These are phyloP conservation scores for Ceriops decandra DNA, from an alignment of 345 rosid species.

Conservation along the genomic window DNA sequence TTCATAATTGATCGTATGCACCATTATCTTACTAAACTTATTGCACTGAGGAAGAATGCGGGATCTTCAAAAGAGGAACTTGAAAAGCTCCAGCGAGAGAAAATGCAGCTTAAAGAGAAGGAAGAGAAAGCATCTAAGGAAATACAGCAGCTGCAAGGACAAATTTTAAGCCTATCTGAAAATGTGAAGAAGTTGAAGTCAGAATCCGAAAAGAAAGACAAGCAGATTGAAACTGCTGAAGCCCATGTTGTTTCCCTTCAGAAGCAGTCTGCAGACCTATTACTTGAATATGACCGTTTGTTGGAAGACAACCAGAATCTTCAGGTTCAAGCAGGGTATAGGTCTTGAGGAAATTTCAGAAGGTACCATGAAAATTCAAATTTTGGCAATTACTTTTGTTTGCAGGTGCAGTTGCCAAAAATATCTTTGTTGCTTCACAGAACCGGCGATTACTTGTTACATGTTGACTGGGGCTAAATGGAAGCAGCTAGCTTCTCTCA, in stretches of 20 bases:
- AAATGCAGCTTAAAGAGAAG: constrained; percentile 50
- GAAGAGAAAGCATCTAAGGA: constrained; percentile 63
- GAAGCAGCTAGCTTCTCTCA: not conserved
- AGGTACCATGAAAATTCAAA: constrained; percentile 5
- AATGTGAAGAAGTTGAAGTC: constrained; percentile 59
- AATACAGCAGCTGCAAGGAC: constrained; percentile 48
- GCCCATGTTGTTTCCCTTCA: constrained; percentile 74
- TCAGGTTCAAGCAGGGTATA: constrained; percentile 62
- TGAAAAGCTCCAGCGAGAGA: constrained; percentile 59
- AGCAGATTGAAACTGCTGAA: constrained; percentile 69
- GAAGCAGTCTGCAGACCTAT: constrained; percentile 76
- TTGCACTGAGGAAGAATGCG: constrained; percentile 46
- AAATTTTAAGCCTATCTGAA: constrained; percentile 41
- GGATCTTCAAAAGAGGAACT: constrained; percentile 68
- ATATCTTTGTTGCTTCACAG: constrained; percentile 2
- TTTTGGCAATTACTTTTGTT: constrained; percentile 9
- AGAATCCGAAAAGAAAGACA: constrained; percentile 67
- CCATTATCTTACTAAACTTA: constrained; percentile 68
- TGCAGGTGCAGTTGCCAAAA: constrained; percentile 2
- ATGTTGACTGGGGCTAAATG: constrained; percentile 1
- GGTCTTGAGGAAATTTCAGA: constrained; percentile 25
- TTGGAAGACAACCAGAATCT: constrained; percentile 86
- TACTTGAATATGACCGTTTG: constrained; percentile 79
- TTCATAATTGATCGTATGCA: constrained; percentile 82
- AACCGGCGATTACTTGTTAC: constrained; percentile 12